phyloP scores from a whole-genome alignment of 2,329 filamentous ascomycete species.

The Onygena corvina region DNA sequence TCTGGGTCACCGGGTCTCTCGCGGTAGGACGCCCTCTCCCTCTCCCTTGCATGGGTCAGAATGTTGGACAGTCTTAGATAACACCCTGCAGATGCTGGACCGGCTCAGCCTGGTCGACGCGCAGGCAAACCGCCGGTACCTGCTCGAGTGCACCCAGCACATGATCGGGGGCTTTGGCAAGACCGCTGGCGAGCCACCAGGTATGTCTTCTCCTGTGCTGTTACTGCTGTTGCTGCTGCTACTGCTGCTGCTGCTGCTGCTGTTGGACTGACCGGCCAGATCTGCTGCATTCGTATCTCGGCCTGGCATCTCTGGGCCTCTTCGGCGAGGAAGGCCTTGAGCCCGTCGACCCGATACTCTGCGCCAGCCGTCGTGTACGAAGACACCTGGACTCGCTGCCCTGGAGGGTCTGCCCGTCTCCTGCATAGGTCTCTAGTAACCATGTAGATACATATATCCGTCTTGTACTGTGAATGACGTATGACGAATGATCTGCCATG shows the following conservation, averaged over 20 bases:
- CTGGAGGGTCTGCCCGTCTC: too few species aligned
- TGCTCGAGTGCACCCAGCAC: conserved; percentile 79
- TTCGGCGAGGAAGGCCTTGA: conserved; percentile 60
- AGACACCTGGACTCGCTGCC: conserved; percentile 31
- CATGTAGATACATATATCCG: too few species aligned
- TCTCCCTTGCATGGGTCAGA: not conserved
- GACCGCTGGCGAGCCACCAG: conserved; percentile 53
- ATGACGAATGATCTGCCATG: too few species aligned
- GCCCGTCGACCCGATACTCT: conserved; percentile 61
- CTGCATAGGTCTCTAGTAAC: too few species aligned
- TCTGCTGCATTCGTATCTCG: conserved; percentile 81
- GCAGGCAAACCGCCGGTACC: conserved; percentile 56
- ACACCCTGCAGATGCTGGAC: conserved; percentile 43
- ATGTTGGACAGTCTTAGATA: conserved; percentile 11
- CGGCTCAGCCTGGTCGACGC: conserved; percentile 47
- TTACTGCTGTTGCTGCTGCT: too few species aligned
- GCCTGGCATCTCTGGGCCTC: conserved; percentile 64
- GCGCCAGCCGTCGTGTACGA: conserved; percentile 48
- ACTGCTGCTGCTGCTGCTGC: too few species aligned
- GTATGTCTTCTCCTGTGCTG: conserved; percentile 40
- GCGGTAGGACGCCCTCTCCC: conserved; percentile 25
- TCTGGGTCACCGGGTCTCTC: conserved; percentile 68
- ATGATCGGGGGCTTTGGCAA: conserved; percentile 74
- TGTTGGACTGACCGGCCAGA: conserved; percentile 32
- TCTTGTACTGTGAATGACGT: too few species aligned